Evolutionary conservation across 106 monocot genomes (phyloP).

Genomic region (Narthecium ossifragum): DNA sequence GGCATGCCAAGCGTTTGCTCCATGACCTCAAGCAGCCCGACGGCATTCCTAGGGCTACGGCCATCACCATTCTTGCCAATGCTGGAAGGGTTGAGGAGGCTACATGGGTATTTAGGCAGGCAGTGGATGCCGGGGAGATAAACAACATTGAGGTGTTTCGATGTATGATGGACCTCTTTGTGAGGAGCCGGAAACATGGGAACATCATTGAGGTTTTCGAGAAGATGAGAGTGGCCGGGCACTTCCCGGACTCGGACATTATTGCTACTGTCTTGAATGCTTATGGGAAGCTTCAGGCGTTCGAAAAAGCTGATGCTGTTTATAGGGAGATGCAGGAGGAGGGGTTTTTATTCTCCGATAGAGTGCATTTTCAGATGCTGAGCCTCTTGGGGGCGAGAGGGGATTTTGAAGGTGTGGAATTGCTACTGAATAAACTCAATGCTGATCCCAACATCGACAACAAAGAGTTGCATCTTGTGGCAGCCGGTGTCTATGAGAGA

Average conservation of each 20-base stretch:
- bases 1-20: constrained; percentile 74
- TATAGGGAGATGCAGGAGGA: constrained; percentile 83
- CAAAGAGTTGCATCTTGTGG: constrained; percentile 74
- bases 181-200: constrained; percentile 49
- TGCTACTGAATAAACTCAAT: constrained; percentile 45
- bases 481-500: constrained; percentile 70
- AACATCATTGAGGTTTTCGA: constrained; percentile 86
- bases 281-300: constrained; percentile 79
- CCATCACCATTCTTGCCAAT: constrained; percentile 55
- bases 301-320: constrained; percentile 48
- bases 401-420: constrained; percentile 60
- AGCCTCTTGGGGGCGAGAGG: constrained; percentile 60
- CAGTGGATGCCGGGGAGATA: constrained; percentile 36
- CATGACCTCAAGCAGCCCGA: constrained; percentile 58
- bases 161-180: constrained; percentile 74
- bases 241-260: constrained; percentile 70
- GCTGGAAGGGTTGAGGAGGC: constrained; percentile 86
- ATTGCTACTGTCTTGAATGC: constrained; percentile 68
- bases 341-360: constrained; percentile 64
- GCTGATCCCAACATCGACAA: constrained; percentile 56
- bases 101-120: constrained; percentile 54
- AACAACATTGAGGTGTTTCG: constrained; percentile 55
- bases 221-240: constrained; percentile 58
- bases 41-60: constrained; percentile 38
- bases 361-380: constrained; percentile 95